phyloP scores from a whole-genome alignment of 2,329 filamentous ascomycete genomes.

The Eutypa lata region DNA sequence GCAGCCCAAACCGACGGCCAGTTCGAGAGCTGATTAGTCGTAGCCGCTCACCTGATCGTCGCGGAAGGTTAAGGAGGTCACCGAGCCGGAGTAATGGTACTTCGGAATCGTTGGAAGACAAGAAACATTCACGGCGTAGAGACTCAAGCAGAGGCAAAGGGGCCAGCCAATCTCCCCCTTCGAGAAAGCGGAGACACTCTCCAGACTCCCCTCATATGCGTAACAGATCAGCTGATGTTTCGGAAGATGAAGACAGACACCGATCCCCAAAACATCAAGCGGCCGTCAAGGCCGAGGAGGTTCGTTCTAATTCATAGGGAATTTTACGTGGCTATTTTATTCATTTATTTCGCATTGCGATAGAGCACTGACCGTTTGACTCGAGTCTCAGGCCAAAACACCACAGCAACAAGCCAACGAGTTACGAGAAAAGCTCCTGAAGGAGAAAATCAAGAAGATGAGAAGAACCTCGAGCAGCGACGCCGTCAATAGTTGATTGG shows the following conservation, averaged over 20 bases:
- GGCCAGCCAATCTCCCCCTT: constrained; percentile 23
- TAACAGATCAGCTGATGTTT: constrained; percentile 57
- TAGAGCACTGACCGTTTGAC: constrained; percentile 32
- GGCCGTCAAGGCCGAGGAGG: constrained; percentile 37
- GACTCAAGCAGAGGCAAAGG: constrained; percentile 16
- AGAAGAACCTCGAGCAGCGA: constrained; percentile 45
- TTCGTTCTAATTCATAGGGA: constrained; percentile 35
- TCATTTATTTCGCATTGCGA: constrained; percentile 13
- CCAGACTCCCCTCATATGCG: constrained; percentile 49
- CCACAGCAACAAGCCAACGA: constrained; percentile 41
- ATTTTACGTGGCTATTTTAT: constrained; percentile 13
- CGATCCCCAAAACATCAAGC: constrained; percentile 30
- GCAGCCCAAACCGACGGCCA: constrained; percentile 29
- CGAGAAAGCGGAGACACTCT: constrained; percentile 48
- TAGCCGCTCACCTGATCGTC: constrained; percentile 32
- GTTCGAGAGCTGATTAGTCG: constrained; percentile 33
- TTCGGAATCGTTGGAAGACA: constrained; percentile 16
- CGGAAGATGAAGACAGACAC: constrained; percentile 43
- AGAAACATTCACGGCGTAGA: constrained; percentile 18
- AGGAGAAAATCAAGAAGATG: constrained; percentile 54
- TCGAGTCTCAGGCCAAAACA: constrained; percentile 31
- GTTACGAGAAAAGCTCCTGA: constrained; percentile 48
- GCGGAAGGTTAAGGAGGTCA: constrained; percentile 32
- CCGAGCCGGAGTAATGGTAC: constrained; percentile 30
- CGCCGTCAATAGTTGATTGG: constrained; percentile 38